phyloP scores from a whole-genome alignment of 2,329 filamentous ascomycete genomes.

The Neofusicoccum ribis region DNA sequence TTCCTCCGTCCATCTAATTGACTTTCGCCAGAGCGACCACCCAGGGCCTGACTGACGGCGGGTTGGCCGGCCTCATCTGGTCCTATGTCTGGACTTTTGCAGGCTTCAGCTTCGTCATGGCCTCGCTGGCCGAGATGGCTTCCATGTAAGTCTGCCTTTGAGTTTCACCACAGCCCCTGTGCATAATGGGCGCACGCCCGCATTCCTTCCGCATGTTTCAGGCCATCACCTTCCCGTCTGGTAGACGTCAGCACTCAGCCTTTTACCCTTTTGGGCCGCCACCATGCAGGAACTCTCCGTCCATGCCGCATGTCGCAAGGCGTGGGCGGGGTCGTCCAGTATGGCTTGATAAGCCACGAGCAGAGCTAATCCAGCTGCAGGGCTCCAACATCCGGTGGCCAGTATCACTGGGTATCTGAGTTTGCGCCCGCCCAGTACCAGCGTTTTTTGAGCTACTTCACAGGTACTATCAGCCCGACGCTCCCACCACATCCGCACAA shows the following conservation, averaged over 20 bases:
- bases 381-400: slow-evolving; percentile 20
- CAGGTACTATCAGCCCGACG: slow-evolving; percentile 14
- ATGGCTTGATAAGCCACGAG: no score
- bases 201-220: no score
- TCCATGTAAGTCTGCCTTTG: slow-evolving; percentile 13
- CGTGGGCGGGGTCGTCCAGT: no score
- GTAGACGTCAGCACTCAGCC: no score
- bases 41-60: slow-evolving; percentile 20
- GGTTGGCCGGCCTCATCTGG: slow-evolving; percentile 23
- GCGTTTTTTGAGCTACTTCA: slow-evolving; percentile 22
- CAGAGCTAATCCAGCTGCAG: neutral
- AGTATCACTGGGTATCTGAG: slow-evolving; percentile 22
- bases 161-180: neutral
- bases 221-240: no score
- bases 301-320: no score
- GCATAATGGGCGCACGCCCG: no score
- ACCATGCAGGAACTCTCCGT: no score
- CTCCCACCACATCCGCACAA: neutral
- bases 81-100: slow-evolving; percentile 37
- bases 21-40: slow-evolving; percentile 11
- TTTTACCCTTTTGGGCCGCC: no score
- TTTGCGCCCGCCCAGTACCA: slow-evolving; percentile 22
- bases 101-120: slow-evolving; percentile 28
- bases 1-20: neutral
- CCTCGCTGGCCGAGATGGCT: slow-evolving; percentile 23